Evolutionary conservation across 768 basidiomycete species (phyloP), one percentile per base, ranked within the genome.

Genomic region (Chalciporus piperatus): DNA sequence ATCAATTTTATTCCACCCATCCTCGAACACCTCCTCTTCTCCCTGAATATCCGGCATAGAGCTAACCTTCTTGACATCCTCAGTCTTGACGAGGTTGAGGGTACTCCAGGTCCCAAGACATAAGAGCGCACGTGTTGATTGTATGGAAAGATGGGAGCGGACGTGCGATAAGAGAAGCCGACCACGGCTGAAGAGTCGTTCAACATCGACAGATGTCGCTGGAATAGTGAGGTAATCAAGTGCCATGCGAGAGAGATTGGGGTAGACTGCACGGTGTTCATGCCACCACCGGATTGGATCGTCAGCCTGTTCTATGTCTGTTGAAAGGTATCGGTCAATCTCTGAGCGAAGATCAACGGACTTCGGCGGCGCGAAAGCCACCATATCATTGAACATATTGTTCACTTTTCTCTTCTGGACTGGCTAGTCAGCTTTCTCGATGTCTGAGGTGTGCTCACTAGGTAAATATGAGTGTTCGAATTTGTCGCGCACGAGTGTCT

Each of bases 121-220:
- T 37, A 67, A 33, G n/a, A 66, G 54, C 6, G 60, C 58, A 12
- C 58, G 55, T 0, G 55, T 62, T 20, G 61, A 59, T 33, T 63
- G 54, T 8, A 46, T 47, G 12, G 57, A 51, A 1, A 71, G 61
- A 3, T 54, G 60, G 44, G 61, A 66, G 16, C 59, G 58, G 4
- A 63, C 51, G 32, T 66, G 61, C 0, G 65, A 60, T 1, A 68
- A 53, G 12, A 69, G 42, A 2, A 71, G 48, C 1, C 58, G 59
- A 19, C 69, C 69, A 4, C 59, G 54, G 51, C 62, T 66, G 55
- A 71, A 70, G 12, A 62, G 25, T 4, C 60, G 54, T 46, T 70
- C 64, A 38, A 70, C 64, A 43, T 60, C 64, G 8, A 61, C 51
- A 7, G 63, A 67, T 1, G 68, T 68, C 4, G 67, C 66, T 70